Evolutionary conservation across 163 green algal genomes (phyloP).

Genomic region (Chlamydomonas reinhardtii): DNA sequence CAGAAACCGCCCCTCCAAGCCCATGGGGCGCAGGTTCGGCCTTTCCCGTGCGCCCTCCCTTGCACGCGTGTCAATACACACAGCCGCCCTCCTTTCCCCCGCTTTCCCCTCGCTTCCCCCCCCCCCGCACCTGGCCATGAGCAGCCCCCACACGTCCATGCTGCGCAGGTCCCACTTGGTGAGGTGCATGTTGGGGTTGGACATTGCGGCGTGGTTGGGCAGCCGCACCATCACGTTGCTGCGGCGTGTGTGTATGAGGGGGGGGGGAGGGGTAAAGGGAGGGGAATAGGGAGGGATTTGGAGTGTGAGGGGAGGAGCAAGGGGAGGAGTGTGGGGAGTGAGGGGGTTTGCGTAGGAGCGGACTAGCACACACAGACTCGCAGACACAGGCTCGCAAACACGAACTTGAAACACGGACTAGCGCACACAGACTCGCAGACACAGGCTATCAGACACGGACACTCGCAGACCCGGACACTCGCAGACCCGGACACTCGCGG

Average conservation of each 20-base stretch:
- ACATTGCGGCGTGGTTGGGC: not conserved
- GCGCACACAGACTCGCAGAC: too few species aligned
- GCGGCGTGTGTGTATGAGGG: too few species aligned
- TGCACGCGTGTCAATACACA: too few species aligned
- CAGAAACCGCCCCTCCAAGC: not conserved
- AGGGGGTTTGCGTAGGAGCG: too few species aligned
- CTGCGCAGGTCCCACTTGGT: not conserved
- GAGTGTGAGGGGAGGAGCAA: not conserved
- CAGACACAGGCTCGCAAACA: too few species aligned
- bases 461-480: too few species aligned
- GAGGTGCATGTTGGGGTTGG: conserved; percentile 6
- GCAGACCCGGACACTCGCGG: too few species aligned
- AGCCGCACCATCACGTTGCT: not conserved
- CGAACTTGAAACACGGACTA: too few species aligned
- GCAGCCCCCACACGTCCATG: conserved; percentile 8
- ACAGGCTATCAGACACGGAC: too few species aligned
- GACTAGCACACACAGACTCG: too few species aligned
- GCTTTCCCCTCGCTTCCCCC: too few species aligned
- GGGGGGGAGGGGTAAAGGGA: not conserved
- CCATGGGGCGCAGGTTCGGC: not conserved
- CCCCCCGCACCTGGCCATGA: not conserved
- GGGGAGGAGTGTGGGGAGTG: not conserved
- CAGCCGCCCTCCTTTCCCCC: too few species aligned
- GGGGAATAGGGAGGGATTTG: not conserved
- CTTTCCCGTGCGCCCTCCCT: not conserved